Base-by-base conservation (phyloP, 164 flowering plant species). In the Dillenia suffruticosa region DNA sequence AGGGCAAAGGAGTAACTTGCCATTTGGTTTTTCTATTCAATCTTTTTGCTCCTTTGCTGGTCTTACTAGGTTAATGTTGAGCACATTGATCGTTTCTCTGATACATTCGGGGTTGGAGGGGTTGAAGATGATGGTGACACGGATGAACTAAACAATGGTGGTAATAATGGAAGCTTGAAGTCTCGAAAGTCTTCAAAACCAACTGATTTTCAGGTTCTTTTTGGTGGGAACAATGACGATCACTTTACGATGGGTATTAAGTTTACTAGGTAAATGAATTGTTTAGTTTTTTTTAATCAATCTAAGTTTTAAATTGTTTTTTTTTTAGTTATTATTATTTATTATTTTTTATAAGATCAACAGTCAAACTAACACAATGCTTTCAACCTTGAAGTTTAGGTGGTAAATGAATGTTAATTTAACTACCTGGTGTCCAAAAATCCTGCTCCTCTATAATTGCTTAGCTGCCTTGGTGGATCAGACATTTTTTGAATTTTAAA, bases 241-340 rank as follows among this genome's bases (percentile, higher is more conserved):
- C 76, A 81, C 69, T 94, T 94, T 55, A 81, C 86, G 91, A 69
- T 94, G 32, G 98, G 98, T 59, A 81, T 94, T 45, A 91, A 94
- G 67, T 84, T 81, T 78, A 87, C 94, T 5, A 85, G 81, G 98
- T 89, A 73, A 61, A 15, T n/a, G 17, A 6, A 32, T 58, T 54
- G 49, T 62, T 22, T 43, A 40, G 13, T 12, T 15, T 51, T 22
- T 22, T 17, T n/a, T 5, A n/a, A n/a, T 17, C 22, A 19, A 19
- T 19, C 22, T 19, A 19, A 19, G 22, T 19, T 19, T 19, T 19
- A 19, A 19, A n/a, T n/a, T n/a, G n/a, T n/a, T n/a, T 19, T 19
- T 19, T 19, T 19, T 19, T 19, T 19, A 19, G 1, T 12, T 10
- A 32, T 14, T 46, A 3, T 12, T 10, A 32, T 14, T 46, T 24